A percentile compares a stretch with the other conserved stretches of the same genome.
phyloP scores from a whole-genome alignment of 306 rosid species.

The Canavalia ensiformis region DNA sequence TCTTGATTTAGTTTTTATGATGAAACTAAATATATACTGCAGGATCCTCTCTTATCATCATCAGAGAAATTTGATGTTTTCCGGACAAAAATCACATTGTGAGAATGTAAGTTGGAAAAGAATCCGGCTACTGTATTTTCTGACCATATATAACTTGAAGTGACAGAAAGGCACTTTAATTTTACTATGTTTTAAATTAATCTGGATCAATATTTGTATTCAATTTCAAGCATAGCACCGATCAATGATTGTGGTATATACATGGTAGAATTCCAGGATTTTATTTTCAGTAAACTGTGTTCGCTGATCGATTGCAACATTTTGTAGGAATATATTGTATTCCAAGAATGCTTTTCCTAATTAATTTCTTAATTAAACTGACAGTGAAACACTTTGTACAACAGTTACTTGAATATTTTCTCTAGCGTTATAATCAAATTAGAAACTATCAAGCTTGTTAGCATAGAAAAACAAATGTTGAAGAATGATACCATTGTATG shows the following conservation, averaged over 20 bases:
- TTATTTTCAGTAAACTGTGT: neutral
- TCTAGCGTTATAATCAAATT: too few relatives aligned
- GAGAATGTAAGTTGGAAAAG: constrained; percentile 14
- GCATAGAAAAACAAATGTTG: too few relatives aligned
- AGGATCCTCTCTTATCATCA: constrained; percentile 74
- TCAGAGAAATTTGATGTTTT: constrained; percentile 63
- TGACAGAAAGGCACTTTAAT: constrained; percentile 9
- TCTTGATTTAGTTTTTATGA: neutral
- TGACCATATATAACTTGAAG: neutral
- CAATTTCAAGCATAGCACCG: constrained; percentile 28
- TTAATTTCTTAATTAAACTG: too few relatives aligned
- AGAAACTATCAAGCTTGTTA: too few relatives aligned
- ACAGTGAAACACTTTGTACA: too few relatives aligned
- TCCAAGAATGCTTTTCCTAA: too few relatives aligned
- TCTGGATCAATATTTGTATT: constrained; percentile 7
- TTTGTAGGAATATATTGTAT: neutral
- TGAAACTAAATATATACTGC: constrained; percentile 46
- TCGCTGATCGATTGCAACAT: neutral
- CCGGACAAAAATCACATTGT: constrained; percentile 50
- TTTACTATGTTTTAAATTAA: neutral
- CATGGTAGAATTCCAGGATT: neutral
- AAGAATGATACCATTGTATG: too few relatives aligned
- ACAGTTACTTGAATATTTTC: too few relatives aligned
- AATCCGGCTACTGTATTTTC: neutral
- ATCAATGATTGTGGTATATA: neutral